Evolutionary conservation across 345 rosid species (phyloP).

Genomic region (Hibiscus trionum): DNA sequence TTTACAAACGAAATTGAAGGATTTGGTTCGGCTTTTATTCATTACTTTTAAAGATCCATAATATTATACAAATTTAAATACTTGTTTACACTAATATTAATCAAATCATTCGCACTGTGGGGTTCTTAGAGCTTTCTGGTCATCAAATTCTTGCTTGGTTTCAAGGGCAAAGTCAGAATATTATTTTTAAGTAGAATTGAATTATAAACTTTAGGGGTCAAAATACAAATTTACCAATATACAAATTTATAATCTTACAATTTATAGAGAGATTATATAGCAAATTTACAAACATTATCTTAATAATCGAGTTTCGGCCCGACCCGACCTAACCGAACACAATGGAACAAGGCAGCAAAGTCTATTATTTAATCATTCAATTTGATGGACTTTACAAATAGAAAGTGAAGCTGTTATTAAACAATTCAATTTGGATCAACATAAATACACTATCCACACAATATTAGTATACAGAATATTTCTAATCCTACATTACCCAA

Average conservation of each 20-base stretch:
- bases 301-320: no score
- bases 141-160: not conserved
- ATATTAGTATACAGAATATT: conserved; percentile 4
- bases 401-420: not conserved
- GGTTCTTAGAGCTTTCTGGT: not conserved
- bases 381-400: no score
- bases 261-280: no score
- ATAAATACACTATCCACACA: conserved; percentile 4
- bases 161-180: no score
- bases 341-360: no score
- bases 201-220: no score
- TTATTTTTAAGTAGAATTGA: no score
- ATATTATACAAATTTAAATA: not conserved
- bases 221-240: no score
- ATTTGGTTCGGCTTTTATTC: not conserved
- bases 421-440: not conserved
- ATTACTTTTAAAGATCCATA: not conserved
- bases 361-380: no score
- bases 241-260: no score
- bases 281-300: no score
- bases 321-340: not conserved
- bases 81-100: not conserved
- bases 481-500: conserved; percentile 13
- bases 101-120: not conserved
- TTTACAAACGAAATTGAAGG: not conserved